Base-by-base conservation (phyloP, 2,329 filamentous ascomycete genomes). In the Xylogone sp. region DNA sequence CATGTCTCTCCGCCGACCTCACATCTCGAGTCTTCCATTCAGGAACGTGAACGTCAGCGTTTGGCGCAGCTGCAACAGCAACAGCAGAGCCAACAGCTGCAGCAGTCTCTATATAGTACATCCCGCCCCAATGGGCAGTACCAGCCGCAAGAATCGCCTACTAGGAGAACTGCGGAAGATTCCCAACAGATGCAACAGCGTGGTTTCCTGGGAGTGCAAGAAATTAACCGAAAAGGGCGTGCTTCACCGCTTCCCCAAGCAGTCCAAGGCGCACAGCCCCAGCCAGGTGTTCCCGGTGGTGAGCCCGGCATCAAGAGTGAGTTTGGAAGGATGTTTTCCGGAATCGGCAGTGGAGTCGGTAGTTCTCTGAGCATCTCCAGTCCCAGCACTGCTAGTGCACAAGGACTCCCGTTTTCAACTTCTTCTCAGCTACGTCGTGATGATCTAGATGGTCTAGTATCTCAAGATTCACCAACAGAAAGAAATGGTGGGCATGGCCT, bases 291-390 rank as follows among this genome's bases (percentile, higher is more conserved):
- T 3, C 89, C 90, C 5, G 83, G 84, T 13, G 88, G 86, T 16
- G 91, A 96, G 67, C 88, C 90, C 10, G 88, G 88, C 43, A 96
- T 97, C 64, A 96, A 97, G 75, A 95, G 86, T 65, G 93, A 97
- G 67, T 92, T 97, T 66, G 92, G 92, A 22, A 86, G 90, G 56
- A 96, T 97, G 78, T 97, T 96, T 70, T 90, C 90, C 18, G 93
- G 93, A n/a, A 90, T 97, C 59, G 92, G 84, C 16, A 85, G 82
- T 66, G 84, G 84, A 31, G 75, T 86, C 18, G 81, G 82, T 24
- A 77, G 76, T 56, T 71, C 72, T 22, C 76, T 75, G 19, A 72
- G 71, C 43, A 69, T 70, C 13, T 70, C 75, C 29, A 70, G 73
- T 31, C 73, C 76, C 45, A 59, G 60, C 76, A 53, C 81, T 75